Conservation (phyloP, 1,284 basidiomycete species). For the Ganoderma leucocontextum region DNA sequence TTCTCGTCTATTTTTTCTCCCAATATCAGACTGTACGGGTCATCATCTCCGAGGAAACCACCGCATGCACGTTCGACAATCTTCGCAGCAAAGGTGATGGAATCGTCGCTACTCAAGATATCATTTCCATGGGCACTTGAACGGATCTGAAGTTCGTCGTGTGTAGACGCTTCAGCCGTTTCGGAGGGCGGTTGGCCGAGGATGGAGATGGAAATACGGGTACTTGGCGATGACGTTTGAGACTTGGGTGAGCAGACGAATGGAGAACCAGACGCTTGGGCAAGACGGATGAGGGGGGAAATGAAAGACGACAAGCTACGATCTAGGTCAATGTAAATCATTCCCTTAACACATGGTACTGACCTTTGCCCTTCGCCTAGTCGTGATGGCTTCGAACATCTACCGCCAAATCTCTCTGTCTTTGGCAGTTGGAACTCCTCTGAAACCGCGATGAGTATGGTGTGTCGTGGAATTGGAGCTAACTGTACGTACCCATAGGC, state of each 20-base stretch:
- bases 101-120: constrained; percentile 24
- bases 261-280: constrained; percentile 21
- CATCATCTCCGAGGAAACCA: constrained; percentile 28
- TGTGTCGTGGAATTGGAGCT: not conserved
- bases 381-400: constrained; percentile 35
- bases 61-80: constrained; percentile 30
- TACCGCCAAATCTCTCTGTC: constrained; percentile 32
- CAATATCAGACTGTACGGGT: constrained; percentile 52
- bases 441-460: constrained; percentile 20
- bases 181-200: constrained; percentile 49
- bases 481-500: constrained; percentile 51
- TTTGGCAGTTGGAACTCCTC: constrained; percentile 47
- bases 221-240: constrained; percentile 42
- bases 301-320: constrained; percentile 46
- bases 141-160: not conserved
- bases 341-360: constrained; percentile 19
- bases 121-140: not conserved
- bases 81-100: constrained; percentile 18
- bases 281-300: constrained; percentile 40
- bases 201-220: constrained; percentile 45
- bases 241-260: constrained; percentile 43
- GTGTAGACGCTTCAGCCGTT: not conserved
- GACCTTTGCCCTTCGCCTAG: constrained; percentile 28
- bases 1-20: constrained; percentile 63
- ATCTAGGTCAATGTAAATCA: not conserved